Conservation (phyloP, 345 rosid species). For the Corymbia maculata region DNA sequence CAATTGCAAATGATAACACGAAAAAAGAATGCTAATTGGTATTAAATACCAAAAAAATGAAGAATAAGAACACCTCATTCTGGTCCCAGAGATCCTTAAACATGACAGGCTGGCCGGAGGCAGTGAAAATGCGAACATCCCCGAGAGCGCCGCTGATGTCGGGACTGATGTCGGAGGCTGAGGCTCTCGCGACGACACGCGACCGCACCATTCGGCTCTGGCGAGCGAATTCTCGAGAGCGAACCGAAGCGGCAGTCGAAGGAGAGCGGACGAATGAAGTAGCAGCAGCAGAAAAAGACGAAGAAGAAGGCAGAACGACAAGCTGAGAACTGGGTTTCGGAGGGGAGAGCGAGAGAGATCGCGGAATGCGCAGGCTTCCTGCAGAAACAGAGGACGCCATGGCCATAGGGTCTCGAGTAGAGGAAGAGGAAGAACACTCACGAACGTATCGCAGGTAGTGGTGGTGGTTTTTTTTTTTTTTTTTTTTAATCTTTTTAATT, state of each 20-base stretch:
- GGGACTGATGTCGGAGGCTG: conserved; percentile 11
- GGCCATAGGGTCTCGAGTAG: not conserved
- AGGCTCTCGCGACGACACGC: conserved; percentile 22
- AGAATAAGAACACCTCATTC: conserved; percentile 27
- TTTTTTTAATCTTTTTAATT: not conserved
- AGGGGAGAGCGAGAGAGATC: not conserved
- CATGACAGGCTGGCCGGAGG: conserved; percentile 43
- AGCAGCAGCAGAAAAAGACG: not conserved
- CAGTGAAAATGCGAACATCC: conserved; percentile 52
- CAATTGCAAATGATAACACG: not conserved
- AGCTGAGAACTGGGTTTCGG: not conserved
- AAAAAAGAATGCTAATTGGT: not conserved
- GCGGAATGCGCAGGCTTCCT: conserved; percentile 1
- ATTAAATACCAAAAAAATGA: not conserved
- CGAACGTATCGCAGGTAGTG: not conserved
- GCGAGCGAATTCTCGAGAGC: not conserved
- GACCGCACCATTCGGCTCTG: not conserved
- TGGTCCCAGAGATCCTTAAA: conserved; percentile 88
- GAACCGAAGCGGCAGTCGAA: not conserved
- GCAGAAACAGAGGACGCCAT: conserved; percentile 12
- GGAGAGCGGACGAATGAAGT: not conserved
- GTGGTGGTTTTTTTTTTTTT: fast-evolving
- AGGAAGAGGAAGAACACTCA: not conserved
- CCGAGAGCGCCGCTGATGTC: conserved; percentile 40
- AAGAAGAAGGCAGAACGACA: not conserved